phyloP scores from a whole-genome alignment of 2,329 filamentous ascomycete species.

The Pseudovirgaria hyperparasitica region DNA sequence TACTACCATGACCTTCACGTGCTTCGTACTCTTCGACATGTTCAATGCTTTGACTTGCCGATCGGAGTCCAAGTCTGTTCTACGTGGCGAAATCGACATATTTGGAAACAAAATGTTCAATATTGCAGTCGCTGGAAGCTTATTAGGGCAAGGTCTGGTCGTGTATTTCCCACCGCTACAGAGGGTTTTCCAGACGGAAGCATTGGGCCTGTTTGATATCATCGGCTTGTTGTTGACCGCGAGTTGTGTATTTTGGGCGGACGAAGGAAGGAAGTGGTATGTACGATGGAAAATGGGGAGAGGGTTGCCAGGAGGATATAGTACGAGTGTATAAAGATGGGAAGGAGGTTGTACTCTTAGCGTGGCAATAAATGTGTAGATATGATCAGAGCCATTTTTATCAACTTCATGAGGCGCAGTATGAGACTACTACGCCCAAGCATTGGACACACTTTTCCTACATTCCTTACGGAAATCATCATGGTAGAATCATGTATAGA shows the following conservation, averaged over 20 bases:
- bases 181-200: conserved; percentile 90
- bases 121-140: conserved; percentile 76
- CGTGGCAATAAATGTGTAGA: no score
- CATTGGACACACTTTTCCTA: no score
- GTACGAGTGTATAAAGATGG: conserved; percentile 26
- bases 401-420: no score
- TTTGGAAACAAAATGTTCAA: conserved; percentile 92
- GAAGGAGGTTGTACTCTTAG: no score
- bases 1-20: conserved; percentile 98
- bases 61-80: conserved; percentile 77
- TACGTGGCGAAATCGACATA: conserved; percentile 70
- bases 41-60: conserved; percentile 94
- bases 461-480: no score
- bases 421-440: no score
- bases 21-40: conserved; percentile 99
- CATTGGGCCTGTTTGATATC: conserved; percentile 61
- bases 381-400: no score
- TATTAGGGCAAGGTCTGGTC: conserved; percentile 78
- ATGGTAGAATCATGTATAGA: no score
- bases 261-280: conserved; percentile 70
- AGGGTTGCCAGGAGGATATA: conserved; percentile 19
- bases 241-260: conserved; percentile 89
- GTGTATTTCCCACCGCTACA: conserved; percentile 93
- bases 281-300: conserved; percentile 29
- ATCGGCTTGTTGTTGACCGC: conserved; percentile 60